Evolutionary conservation across 441 rosid species (phyloP), one percentile per base, ranked within the genome.

Genomic region (Croton laevigatus): DNA sequence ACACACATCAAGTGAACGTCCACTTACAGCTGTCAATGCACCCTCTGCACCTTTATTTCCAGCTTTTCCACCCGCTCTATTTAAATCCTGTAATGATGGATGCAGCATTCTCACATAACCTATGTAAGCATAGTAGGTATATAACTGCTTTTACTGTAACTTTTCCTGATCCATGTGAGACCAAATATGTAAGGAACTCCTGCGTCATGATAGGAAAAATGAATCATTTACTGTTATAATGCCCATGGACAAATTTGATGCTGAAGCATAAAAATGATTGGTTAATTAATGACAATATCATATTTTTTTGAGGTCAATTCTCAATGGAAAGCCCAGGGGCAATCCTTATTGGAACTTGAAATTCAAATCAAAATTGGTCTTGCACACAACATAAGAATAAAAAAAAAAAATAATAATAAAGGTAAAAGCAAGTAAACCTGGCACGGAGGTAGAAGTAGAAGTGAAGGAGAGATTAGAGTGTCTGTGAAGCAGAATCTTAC

Each of bases 11-110:
- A 32, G 48, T 64, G 44, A 19, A 59, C 59, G n/a, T 34, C 62
- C 68, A 88, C 90, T 85, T 86, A 95, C 97, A 54, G 99, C 95
- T 0, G 96, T 91, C 78, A 95, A 75, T 34, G 99, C 98, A 73
- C 92, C 79, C 85, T 95, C 99, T 62, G 99, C 87, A 22, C 98
- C 99, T 85, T 95, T 95, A 79, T 95, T 93, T 49, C 96, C 97
- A 62, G 98, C 79, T 82, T 93, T 95, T 69, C 97, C 99, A 74
- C 99, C 99, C 83, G 98, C 97, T 72, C 98, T 83, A 75, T 93
- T 88, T 61, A 93, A 67, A 59, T 98, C 99, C 98, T 95, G 81
- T 58, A 73, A 57, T 76, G 70, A 45, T 68, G 54, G 69, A 49
- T 55, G 62, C 59, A 76, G 58, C n/a, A 66, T 45, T 60, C 36